These are phyloP conservation scores for Pseudohyphozyma bogoriensis DNA, from an alignment of 768 basidiomycete species.

Conservation along the genomic window DNA sequence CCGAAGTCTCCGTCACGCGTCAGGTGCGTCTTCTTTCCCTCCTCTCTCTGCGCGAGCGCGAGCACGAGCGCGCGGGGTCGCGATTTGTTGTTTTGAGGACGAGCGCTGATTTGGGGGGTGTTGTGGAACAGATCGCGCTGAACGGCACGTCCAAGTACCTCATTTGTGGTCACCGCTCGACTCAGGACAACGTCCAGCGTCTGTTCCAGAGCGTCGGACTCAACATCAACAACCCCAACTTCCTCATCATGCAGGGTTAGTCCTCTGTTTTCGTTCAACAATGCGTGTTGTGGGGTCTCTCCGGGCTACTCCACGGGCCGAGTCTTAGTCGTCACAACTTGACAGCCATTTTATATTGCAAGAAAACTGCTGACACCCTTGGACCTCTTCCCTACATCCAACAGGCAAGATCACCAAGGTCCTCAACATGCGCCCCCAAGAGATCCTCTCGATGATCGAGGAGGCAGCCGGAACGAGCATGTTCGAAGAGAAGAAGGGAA, in stretches of 20 bases:
- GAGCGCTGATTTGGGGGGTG: neutral
- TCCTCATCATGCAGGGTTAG: conserved; percentile 95
- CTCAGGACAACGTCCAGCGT: conserved; percentile 72
- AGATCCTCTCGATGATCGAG: conserved; percentile 96
- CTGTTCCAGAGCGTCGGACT: conserved; percentile 94
- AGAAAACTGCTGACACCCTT: no score
- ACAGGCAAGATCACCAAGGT: conserved; percentile 81
- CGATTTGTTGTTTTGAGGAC: neutral
- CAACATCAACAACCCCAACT: conserved; percentile 99
- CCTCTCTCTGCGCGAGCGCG: neutral
- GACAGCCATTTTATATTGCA: no score
- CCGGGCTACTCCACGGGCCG: no score
- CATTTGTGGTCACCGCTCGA: conserved; percentile 86
- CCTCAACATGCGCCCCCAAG: conserved; percentile 94
- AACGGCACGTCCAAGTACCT: conserved; percentile 92
- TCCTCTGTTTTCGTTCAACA: no score
- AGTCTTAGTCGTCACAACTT: no score
- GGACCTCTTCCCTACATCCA: no score
- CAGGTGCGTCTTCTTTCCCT: conserved; percentile 51
- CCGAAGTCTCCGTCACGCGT: conserved; percentile 92
- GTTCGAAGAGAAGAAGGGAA: conserved; percentile 98
- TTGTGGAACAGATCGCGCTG: conserved; percentile 60
- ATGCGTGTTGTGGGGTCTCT: no score
- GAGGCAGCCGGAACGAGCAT: conserved; percentile 97
- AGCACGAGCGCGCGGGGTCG: neutral